Evolutionary conservation across 1,284 basidiomycete genomes (phyloP), one percentile per base, ranked within the genome.

Genomic region (Ustilago shanxiensis): DNA sequence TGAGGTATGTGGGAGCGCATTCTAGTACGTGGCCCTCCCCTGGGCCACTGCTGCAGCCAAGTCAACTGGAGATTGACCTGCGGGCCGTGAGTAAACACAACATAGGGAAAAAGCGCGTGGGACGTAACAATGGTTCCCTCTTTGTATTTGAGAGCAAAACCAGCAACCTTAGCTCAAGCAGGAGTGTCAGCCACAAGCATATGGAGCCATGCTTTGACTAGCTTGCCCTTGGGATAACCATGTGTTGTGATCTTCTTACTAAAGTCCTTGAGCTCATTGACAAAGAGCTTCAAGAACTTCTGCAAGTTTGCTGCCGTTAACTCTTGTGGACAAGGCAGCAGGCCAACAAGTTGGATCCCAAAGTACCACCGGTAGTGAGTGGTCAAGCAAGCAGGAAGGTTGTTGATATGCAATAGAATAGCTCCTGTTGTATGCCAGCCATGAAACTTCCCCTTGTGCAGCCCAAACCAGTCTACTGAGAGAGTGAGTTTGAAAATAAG

Each of bases 301-400:
- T 10, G 9, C 24, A 62, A 29, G 18, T 54, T 8, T 1, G 2
- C 7, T 1, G 18, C 41, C 14, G 3, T 33, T 20, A 5, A 18
- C n/a, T 61, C 59, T n/a, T 53, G 39, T 3, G 59, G 59, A 2
- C 59, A 35, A 20, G 59, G 59, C 24, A 61, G 50, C 16, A 61
- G 18, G 18, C 59, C 59, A 39, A 61, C 37, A 1, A 53, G 24
- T 14, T 52, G 52, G 3, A 47, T 53, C 33, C 60, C 60, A 18
- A 26, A 11, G 22, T 51, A 53, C 10, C 24, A n/a, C 35, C 52
- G 28, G 9, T 62, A 39, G 16, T n/a, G 22, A 1, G 60, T 28
- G 4, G 18, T 39, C 6, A 55, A 16, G 2, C 31, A 16, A 2
- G 24, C n/a, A 4, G 52, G 51, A 6, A 62, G 13, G 41, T 62